Base-by-base conservation (phyloP, 306 rosid genomes). In the Lotus japonicus region DNA sequence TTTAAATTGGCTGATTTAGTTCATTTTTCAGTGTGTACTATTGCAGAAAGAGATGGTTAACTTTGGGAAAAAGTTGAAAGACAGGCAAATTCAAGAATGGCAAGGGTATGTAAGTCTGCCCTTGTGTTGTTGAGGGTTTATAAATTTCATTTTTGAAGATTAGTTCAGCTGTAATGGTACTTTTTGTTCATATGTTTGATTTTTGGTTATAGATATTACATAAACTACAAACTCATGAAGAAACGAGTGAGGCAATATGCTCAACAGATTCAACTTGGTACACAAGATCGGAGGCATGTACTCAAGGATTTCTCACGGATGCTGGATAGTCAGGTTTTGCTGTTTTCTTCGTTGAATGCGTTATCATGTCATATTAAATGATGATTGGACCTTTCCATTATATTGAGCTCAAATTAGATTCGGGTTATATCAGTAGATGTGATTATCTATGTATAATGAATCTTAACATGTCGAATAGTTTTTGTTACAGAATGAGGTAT, bases 1-100 rank as follows among this genome's bases (percentile, higher is more conserved):
- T 52, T 50, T 59, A 13, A 9, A 39, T 78, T 38, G 16, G 61
- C 50, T 52, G 64, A 16, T 39, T 71, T 64, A 15, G 54, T 77
- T 67, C 9, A 52, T 64, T 51, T 58, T 66, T 31, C 31, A 46
- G 31, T 49, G 74, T 63, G 26, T 6, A 33, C 8, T 31, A 38
- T 71, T 82, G 76, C 73, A 84, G 89, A 65, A 73, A 80, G 58
- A 87, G 75, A 95, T 95, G 99, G 99, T 95, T 83, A 91, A 91
- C 73, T 95, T 95, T 41, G 99, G 99, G 84, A 95, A 95, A 71
- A 91, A 88, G 92, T 83, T 95, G 71, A 95, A 95, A 88, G 92
- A 87, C 52, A 81, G 99, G 62, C 97, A 84, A 69, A 77, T 87
- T 50, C 75, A 76, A 83, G 99, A 91, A 91, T 95, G 99, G 99